Evolutionary conservation across 2,329 filamentous ascomycete genomes (phyloP), one percentile per base, ranked within the genome.

Genomic region (Tolypocladium sp.): DNA sequence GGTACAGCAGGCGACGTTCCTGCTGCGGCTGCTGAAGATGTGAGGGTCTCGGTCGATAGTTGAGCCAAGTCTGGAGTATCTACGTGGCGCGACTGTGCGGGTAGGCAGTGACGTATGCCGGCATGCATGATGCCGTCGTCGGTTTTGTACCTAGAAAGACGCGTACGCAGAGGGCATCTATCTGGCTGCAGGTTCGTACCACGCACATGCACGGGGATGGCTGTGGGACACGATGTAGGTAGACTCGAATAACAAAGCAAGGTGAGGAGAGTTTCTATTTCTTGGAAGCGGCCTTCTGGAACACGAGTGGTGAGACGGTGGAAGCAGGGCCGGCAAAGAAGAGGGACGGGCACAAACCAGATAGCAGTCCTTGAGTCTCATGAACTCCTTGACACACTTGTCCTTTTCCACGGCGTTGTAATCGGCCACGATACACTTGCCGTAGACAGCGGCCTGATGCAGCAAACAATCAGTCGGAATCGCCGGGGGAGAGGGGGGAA

Each of bases 341-440:
- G 27, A 44, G 42, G n/a, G 15, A 55, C 15, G 15, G 4, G 25
- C 22, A 66, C 82, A 67, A 79, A 96, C 92, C 69, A 95, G 69
- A 70, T 91, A 96, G 70, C 93, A 97, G 65, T 96, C 81, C 72
- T 96, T 96, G 55, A 97, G 73, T 64, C 78, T 85, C 73, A 94
- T 78, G 66, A 99, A 97, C 69, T 97, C 92, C 60, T 85, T 85
- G 5, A 82, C 80, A 69, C 94, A 99, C 79, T 94, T 94, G 70
- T 97, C 91, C 70, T 96, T 96, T 66, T 92, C 84, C 3, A 96
- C 85, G 4, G 91, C 85, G 70, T 93, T 93, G 75, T 96, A 97
- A 70, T 97, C 93, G 44, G 85, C 84, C 56, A 93, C 83, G 63
- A 99, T 87, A 71, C 94, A 99, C 79, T 92, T 92, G 65, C 93